Evolutionary conservation across 768 basidiomycete species (phyloP).

Genomic region (Kondoa subrosea): DNA sequence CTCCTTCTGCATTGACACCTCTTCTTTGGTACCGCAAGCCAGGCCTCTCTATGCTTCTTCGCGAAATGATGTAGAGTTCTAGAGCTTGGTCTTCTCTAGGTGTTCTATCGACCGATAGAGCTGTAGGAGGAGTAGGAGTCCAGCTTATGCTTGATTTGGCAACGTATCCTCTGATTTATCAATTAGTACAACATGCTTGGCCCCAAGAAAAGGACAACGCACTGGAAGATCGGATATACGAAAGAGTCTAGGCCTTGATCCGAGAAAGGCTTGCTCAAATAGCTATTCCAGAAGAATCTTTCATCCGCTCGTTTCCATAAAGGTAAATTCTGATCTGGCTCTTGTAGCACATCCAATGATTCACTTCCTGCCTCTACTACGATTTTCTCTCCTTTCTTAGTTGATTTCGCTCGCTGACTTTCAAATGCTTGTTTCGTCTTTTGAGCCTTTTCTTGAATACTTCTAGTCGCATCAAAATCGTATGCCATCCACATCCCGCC

Average conservation of each 20-base stretch:
- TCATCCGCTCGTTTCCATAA: constrained; percentile 79
- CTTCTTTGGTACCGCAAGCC: constrained; percentile 86
- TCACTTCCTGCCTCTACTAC: no score
- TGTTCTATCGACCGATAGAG: constrained; percentile 6
- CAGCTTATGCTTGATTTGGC: not conserved
- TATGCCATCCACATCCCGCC: constrained; percentile 7
- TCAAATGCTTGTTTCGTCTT: constrained; percentile 6
- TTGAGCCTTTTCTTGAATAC: constrained; percentile 3
- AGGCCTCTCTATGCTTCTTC: constrained; percentile 72
- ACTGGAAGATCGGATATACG: constrained; percentile 13
- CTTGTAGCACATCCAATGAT: not conserved
- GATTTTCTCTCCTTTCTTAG: no score
- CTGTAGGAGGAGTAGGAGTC: not conserved
- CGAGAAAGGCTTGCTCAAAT: constrained; percentile 63
- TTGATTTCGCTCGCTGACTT: constrained; percentile 7
- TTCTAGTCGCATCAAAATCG: constrained; percentile 12
- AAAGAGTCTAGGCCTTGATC: constrained; percentile 55
- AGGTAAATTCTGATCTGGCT: constrained; percentile 34
- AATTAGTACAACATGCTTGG: constrained; percentile 16
- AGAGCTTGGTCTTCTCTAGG: constrained; percentile 36
- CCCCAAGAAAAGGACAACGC: constrained; percentile 14
- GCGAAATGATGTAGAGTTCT: constrained; percentile 66
- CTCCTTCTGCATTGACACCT: constrained; percentile 57
- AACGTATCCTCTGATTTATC: not conserved
- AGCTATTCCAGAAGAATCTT: constrained; percentile 94